Base-by-base conservation (phyloP, 1,284 basidiomycete genomes). In the Tilletia setariae region DNA sequence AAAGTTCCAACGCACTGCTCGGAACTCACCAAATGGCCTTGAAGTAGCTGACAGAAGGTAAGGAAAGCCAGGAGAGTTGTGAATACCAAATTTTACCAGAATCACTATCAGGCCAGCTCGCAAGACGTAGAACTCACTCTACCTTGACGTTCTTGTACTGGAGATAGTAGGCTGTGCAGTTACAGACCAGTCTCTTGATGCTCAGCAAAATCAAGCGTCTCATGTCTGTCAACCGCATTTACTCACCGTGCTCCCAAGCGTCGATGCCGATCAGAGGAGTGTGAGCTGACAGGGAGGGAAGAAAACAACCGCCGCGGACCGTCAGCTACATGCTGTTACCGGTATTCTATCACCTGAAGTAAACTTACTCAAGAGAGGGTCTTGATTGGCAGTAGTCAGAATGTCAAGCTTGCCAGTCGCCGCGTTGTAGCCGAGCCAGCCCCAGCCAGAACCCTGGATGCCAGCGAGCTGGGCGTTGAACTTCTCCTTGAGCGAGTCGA, bases 81-180 rank as follows among this genome's bases (percentile, higher is more conserved):
- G n/a, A 56, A 9, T 28, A n/a, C n/a, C n/a, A n/a, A n/a, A n/a
- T n/a, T n/a, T n/a, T n/a, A n/a, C n/a, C n/a, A n/a, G n/a, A n/a
- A n/a, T n/a, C n/a, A n/a, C n/a, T n/a, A n/a, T n/a, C n/a, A n/a
- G n/a, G n/a, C n/a, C n/a, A n/a, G n/a, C n/a, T n/a, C n/a, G n/a
- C n/a, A n/a, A n/a, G n/a, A n/a, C n/a, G 63, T 11, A 47, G 35
- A 16, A 65, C 64, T 53, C 47, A 66, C 62, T 66, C 44, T 16
- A 77, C 79, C 75, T 80, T 80, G 68, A 76, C 75, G 74, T 82
- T 82, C 70, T 80, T 71, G 75, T 82, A 80, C 71, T 82, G 79
- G 7, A 81, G 65, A 49, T 64, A 64, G 62, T 64, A 64, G 23
- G 64, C 64, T 32, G 44, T 19, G 25, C 4, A 43, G 13, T 11